Percentiles rank a stretch among this genome's conserved stretches.
These are phyloP conservation scores for Cladophialophora chaetospira DNA, from an alignment of 2,329 filamentous ascomycete genomes.

Conservation along the genomic window DNA sequence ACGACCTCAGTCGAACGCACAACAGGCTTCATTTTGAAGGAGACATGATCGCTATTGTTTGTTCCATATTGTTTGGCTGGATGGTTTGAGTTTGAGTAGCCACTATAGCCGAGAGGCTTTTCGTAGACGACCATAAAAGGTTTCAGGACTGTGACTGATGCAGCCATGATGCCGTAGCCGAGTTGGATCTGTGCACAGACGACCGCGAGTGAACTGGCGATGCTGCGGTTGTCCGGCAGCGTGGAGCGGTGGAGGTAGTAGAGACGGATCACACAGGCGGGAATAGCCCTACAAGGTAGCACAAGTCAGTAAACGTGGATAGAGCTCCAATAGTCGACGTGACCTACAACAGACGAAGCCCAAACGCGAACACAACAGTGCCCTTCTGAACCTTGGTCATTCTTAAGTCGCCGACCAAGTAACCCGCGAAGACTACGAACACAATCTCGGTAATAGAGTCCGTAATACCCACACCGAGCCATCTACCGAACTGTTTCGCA, in stretches of 20 bases:
- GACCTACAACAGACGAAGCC: slow-evolving; percentile 41
- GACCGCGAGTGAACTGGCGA: slow-evolving; percentile 40
- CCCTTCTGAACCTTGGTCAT: slow-evolving; percentile 43
- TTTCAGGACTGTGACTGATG: slow-evolving; percentile 47
- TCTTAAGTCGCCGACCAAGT: slow-evolving; percentile 44
- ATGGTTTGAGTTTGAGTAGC: slow-evolving; percentile 5
- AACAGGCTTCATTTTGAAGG: slow-evolving; percentile 13
- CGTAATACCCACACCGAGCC: slow-evolving; percentile 43
- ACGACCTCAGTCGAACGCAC: not conserved
- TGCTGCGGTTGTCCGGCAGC: slow-evolving; percentile 40
- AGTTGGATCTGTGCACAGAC: slow-evolving; percentile 47
- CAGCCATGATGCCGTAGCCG: slow-evolving; percentile 45
- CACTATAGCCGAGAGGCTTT: slow-evolving; percentile 11
- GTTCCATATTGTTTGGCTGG: slow-evolving; percentile 9
- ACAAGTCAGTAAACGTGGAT: not conserved
- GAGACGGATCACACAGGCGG: slow-evolving; percentile 43
- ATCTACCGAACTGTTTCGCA: slow-evolving; percentile 37
- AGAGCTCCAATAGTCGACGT: not conserved
- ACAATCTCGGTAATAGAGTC: slow-evolving; percentile 45
- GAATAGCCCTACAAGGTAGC: slow-evolving; percentile 36
- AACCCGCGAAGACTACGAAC: slow-evolving; percentile 42
- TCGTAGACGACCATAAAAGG: slow-evolving; percentile 42
- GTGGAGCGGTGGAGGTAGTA: slow-evolving; percentile 39
- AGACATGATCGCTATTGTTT: slow-evolving; percentile 11
- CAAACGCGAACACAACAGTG: slow-evolving; percentile 45